Conservation (phyloP, 768 basidiomycete species). For the Suillus plorans region DNA sequence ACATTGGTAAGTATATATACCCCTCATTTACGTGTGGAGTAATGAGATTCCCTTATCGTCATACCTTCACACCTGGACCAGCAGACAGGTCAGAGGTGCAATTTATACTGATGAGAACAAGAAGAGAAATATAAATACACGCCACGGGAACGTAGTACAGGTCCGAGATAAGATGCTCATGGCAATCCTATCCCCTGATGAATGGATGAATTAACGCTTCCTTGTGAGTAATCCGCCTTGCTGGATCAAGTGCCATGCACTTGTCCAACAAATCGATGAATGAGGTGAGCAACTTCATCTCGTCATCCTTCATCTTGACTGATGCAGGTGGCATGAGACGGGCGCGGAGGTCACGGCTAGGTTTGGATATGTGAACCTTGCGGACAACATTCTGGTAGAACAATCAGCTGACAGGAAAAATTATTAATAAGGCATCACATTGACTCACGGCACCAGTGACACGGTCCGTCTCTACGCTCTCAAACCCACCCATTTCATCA, state of each 20-base stretch:
- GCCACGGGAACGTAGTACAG: conserved; percentile 15
- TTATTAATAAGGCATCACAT: conserved; percentile 8
- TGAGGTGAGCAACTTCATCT: conserved; percentile 70
- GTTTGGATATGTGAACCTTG: conserved; percentile 82
- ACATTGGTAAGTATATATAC: conserved; percentile 5
- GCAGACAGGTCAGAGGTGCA: conserved; percentile 15
- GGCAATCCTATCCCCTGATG: conserved; percentile 52
- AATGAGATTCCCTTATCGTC: not conserved
- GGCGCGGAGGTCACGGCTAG: conserved; percentile 75
- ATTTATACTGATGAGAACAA: conserved; percentile 8
- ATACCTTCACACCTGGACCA: conserved; percentile 12
- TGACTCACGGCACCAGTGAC: conserved; percentile 77
- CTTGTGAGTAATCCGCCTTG: conserved; percentile 82
- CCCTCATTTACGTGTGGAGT: not conserved
- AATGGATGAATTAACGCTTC: conserved; percentile 90
- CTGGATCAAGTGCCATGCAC: conserved; percentile 84
- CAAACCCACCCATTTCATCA: conserved; percentile 88
- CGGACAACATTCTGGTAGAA: conserved; percentile 69
- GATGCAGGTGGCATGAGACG: conserved; percentile 79
- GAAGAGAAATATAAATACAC: conserved; percentile 26
- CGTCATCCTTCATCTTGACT: conserved; percentile 85
- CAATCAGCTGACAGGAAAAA: conserved; percentile 20
- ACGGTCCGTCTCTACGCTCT: conserved; percentile 79
- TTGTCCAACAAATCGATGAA: conserved; percentile 93
- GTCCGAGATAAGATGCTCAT: conserved; percentile 5